These are phyloP conservation scores for Stentor roeselii DNA, from an alignment of 73 alveolate genomes.

Conservation along the genomic window DNA sequence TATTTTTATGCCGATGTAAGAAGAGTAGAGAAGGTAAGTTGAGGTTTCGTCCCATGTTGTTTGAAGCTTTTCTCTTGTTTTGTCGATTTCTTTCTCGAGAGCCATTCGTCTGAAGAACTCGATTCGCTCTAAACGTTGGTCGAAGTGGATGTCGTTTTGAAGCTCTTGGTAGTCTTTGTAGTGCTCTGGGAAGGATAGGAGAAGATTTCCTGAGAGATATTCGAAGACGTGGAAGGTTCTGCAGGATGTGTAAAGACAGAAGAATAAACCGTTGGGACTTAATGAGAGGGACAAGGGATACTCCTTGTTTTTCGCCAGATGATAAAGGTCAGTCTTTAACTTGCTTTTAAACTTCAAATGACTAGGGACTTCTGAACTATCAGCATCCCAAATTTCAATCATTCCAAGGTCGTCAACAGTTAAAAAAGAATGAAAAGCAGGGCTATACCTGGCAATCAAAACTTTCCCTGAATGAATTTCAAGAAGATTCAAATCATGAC, in stretches of 20 bases:
- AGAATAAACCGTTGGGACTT: conserved; percentile 27
- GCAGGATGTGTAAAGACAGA: conserved; percentile 43
- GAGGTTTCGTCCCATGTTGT: conserved; percentile 81
- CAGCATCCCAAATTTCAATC: conserved; percentile 81
- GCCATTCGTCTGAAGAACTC: conserved; percentile 66
- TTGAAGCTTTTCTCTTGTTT: conserved; percentile 31
- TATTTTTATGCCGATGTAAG: conserved; percentile 78
- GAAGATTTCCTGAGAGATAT: conserved; percentile 51
- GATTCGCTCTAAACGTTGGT: conserved; percentile 44
- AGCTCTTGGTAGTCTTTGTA: conserved; percentile 35
- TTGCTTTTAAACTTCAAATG: conserved; percentile 55
- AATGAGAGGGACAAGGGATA: conserved; percentile 40
- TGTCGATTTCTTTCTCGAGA: conserved; percentile 57
- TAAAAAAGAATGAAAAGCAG: conserved; percentile 49
- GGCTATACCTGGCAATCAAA: conserved; percentile 54
- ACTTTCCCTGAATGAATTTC: conserved; percentile 71
- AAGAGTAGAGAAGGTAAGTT: conserved; percentile 63
- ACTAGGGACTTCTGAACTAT: conserved; percentile 63
- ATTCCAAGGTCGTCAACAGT: conserved; percentile 76
- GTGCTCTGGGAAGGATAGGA: conserved; percentile 40
- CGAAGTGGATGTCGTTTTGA: conserved; percentile 27
- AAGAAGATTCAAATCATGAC: conserved; percentile 27
- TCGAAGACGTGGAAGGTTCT: conserved; percentile 46
- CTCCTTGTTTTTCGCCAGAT: conserved; percentile 50
- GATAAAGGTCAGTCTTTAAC: conserved; percentile 80